A percentile compares a stretch with the other conserved stretches of the same genome.
Conservation (phyloP, 75 land plant genomes). For the Cupressus sempervirens region DNA sequence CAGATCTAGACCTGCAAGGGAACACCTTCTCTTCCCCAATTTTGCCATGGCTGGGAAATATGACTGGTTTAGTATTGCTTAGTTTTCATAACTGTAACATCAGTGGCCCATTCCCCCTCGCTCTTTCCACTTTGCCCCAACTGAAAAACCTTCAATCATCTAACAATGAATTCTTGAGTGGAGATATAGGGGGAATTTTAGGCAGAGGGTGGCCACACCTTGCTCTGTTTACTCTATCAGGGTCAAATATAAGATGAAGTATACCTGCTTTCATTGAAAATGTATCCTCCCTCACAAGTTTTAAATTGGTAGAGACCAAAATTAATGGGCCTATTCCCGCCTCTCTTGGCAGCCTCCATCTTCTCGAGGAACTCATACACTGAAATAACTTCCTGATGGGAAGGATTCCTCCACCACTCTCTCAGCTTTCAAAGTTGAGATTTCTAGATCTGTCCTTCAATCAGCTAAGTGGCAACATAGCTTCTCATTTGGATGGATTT, state of each 20-base stretch:
- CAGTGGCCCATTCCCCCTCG: neutral
- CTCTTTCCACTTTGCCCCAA: neutral
- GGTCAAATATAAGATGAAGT: neutral
- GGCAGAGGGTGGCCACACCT: neutral
- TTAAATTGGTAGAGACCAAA: neutral
- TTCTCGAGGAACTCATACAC: too few species aligned
- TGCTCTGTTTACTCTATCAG: neutral
- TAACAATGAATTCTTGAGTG: neutral
- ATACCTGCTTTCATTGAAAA: neutral
- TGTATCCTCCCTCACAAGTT: neutral
- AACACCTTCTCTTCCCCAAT: neutral
- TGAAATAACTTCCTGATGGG: neutral
- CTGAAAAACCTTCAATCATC: neutral
- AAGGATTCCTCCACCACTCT: neutral
- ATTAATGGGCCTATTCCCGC: neutral
- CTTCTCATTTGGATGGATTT: neutral
- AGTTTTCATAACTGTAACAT: neutral
- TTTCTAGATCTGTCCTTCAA: neutral
- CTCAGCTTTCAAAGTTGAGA: neutral
- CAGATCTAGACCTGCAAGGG: neutral
- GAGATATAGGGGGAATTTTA: neutral
- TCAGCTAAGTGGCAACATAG: too few species aligned
- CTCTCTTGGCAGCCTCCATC: neutral
- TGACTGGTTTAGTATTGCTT: neutral
- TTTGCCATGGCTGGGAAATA: neutral